phyloP scores from a whole-genome alignment of 257 asterid species.

The Rehmannia glutinosa region DNA sequence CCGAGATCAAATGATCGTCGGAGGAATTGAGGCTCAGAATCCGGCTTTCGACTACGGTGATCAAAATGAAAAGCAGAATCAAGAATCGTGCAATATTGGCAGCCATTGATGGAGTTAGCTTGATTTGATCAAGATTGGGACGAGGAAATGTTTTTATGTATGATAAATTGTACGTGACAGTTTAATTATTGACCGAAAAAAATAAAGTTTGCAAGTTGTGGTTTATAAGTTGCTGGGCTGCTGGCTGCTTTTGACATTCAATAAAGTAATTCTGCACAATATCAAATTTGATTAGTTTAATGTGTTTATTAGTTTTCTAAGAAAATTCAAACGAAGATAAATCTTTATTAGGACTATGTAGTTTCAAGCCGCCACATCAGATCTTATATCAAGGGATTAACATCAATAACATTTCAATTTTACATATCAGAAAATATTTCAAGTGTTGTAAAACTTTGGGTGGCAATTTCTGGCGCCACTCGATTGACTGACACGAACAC shows the following conservation, averaged over 20 bases:
- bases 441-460: too few species aligned
- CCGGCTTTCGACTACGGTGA: constrained; percentile 24
- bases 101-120: constrained; percentile 25
- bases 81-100: not conserved
- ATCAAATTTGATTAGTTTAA: not conserved
- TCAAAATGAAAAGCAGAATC: constrained; percentile 1
- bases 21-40: constrained; percentile 28
- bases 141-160: too few species aligned
- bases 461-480: too few species aligned
- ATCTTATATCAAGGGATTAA: not conserved
- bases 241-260: too few species aligned
- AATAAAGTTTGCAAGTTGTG: not conserved
- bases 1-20: constrained; percentile 30
- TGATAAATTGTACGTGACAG: too few species aligned
- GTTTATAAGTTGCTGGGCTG: too few species aligned
- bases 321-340: not conserved
- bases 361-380: not conserved
- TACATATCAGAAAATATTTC: not conserved
- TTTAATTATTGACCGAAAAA: not conserved
- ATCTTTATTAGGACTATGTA: not conserved
- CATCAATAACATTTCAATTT: not conserved
- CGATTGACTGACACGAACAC: too few species aligned
- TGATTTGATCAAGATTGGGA: not conserved
- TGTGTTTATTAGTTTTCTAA: not conserved
- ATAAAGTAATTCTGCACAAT: not conserved